A percentile compares a stretch with the other conserved stretches of the same genome.
phyloP scores from a whole-genome alignment of 495 filamentous ascomycete genomes.

The Lichenothelia convexa region DNA sequence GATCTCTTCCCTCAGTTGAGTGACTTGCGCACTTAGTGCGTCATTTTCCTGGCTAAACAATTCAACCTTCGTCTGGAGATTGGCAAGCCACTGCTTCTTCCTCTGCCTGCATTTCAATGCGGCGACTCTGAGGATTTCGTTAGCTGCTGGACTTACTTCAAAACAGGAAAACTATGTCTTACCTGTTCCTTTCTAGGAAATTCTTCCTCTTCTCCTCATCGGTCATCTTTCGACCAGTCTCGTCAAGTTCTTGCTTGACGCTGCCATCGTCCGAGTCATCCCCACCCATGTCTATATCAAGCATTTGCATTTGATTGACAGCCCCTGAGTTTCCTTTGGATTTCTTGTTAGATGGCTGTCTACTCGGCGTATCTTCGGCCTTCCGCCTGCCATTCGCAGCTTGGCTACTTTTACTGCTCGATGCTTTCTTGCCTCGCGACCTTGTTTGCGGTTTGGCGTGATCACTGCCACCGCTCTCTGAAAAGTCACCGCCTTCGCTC shows the following conservation, averaged over 20 bases:
- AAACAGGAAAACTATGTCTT: constrained; percentile 20
- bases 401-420: constrained; percentile 28
- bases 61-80: constrained; percentile 88
- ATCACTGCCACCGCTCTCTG: constrained; percentile 51
- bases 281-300: constrained; percentile 13
- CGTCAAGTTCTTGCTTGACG: constrained; percentile 28
- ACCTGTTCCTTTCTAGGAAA: constrained; percentile 93
- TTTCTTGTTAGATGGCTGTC: constrained; percentile 52
- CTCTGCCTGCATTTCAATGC: constrained; percentile 93
- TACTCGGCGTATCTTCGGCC: constrained; percentile 52
- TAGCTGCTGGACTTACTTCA: constrained; percentile 9
- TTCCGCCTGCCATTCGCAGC: constrained; percentile 52
- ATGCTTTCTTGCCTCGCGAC: constrained; percentile 51
- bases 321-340: constrained; percentile 38
- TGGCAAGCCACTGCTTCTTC: constrained; percentile 98
- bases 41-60: constrained; percentile 84
- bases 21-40: constrained; percentile 62
- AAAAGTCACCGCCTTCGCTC: constrained; percentile 53
- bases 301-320: constrained; percentile 14
- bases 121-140: constrained; percentile 48
- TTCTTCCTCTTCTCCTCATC: constrained; percentile 98
- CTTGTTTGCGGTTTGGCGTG: constrained; percentile 41
- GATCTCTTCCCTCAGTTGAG: constrained; percentile 75
- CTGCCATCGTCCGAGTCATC: constrained; percentile 28
- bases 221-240: constrained; percentile 73